These are phyloP conservation scores for Mallotus nudiflorus DNA, from an alignment of 345 rosid genomes.

Conservation along the genomic window DNA sequence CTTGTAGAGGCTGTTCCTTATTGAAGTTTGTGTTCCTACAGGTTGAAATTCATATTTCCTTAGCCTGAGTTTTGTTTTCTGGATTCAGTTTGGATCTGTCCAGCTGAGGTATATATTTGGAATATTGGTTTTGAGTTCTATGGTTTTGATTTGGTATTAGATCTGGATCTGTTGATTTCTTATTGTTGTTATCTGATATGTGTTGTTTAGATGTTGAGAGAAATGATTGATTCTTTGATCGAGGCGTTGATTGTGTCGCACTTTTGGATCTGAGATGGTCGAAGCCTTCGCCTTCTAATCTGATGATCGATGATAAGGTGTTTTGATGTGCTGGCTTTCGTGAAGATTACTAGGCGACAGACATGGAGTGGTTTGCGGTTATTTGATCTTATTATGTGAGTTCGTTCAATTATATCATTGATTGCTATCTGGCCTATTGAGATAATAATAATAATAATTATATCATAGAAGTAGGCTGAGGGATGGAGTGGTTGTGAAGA, in stretches of 20 bases:
- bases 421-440: background rate
- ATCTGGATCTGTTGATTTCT: background rate
- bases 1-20: background rate
- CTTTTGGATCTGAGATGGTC: background rate
- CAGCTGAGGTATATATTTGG: background rate
- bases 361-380: background rate
- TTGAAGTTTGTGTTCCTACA: background rate
- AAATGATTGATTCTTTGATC: background rate
- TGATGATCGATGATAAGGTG: background rate
- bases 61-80: background rate
- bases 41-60: background rate
- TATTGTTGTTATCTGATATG: background rate
- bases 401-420: background rate
- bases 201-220: background rate
- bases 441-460: background rate
- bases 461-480: background rate
- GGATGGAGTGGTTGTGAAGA: background rate
- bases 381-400: background rate
- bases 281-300: background rate
- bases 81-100: background rate
- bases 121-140: no score
- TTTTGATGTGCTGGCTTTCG: background rate
- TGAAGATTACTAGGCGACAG: background rate
- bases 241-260: background rate
- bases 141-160: background rate